A percentile compares a stretch with the other conserved stretches of the same genome.
Conservation (phyloP, 2,329 filamentous ascomycete genomes). For the Exophiala sideris region DNA sequence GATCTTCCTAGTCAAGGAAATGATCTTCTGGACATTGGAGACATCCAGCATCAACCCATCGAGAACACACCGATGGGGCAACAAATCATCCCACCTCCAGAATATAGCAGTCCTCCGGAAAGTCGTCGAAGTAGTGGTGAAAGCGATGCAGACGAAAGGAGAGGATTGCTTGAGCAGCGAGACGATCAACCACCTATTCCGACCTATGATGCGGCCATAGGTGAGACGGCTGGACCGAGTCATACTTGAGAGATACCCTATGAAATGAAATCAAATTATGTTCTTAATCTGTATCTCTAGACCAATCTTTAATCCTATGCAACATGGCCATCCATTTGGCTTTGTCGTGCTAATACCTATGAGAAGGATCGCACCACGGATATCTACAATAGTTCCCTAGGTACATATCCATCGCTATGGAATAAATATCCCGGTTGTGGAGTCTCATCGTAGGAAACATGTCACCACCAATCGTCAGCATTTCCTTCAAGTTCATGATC, state of each 20-base stretch:
- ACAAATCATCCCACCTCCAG: conserved; percentile 63
- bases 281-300: not conserved
- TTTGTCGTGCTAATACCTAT: no score
- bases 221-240: conserved; percentile 31
- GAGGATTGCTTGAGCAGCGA: conserved; percentile 41
- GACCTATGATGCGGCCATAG: conserved; percentile 74
- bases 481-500: not conserved
- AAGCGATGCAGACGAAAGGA: conserved; percentile 49
- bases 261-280: conserved; percentile 20
- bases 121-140: conserved; percentile 58
- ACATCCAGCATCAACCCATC: conserved; percentile 27
- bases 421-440: not conserved
- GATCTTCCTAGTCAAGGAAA: conserved; percentile 59
- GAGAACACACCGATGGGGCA: conserved; percentile 48
- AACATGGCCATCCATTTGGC: no score
- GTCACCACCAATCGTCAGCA: not conserved
- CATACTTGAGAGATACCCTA: conserved; percentile 27
- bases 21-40: conserved; percentile 57
- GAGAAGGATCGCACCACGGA: no score
- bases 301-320: not conserved
- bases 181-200: conserved; percentile 68
- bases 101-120: conserved; percentile 59
- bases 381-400: no score
- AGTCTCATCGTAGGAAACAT: not conserved
- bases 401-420: no score